Evolutionary conservation across 2,329 filamentous ascomycete species (phyloP), one percentile per base, ranked within the genome.

Genomic region (Aspergillus transmontanensis): DNA sequence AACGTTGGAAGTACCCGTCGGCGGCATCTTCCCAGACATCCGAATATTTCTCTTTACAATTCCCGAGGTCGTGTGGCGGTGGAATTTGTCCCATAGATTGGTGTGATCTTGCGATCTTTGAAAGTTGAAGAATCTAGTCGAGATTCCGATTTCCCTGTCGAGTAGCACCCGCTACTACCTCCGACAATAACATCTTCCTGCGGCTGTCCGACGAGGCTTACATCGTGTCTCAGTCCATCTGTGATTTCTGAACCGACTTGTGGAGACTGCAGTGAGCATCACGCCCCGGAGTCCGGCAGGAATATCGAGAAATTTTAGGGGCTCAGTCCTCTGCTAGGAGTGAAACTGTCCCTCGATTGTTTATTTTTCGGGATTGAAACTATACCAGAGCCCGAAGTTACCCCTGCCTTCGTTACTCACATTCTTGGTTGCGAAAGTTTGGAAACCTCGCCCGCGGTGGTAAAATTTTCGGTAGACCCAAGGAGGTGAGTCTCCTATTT

Each of bases 401-500:
- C 55, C 56, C 56, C 56, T 62, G 45, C 30, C 43, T 50, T 51
- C 54, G 26, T 59, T 58, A 36, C 56, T 64, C 61, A 54, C 65
- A 67, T 67, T 67, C 65, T 55, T 63, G 60, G 51, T 61, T 63
- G 65, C 58, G 46, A 62, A 43, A 43, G 39, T 58, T 32, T 51
- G 48, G 61, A 45, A 51, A 30, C 57, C 26, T 61, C 56, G 28
- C 58, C 39, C 56, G 56, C 59, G 50, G 45, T 41, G n/a, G 36
- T 36, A 39, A 51, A n/a, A 30, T 36, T 43, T 41, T 51, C 56
- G 36, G 32, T 16, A 39, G 59, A 50, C 32, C 23, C 16, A 46
- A 36, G 53, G 30, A 57, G 39, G 60, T 58, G 45, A 50, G 54
- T 54, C 16, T n/a, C 21, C 30, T 30, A 26, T 30, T 30, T 48